phyloP scores from a whole-genome alignment of 805 yeast species.

The Starmerella floricola region DNA sequence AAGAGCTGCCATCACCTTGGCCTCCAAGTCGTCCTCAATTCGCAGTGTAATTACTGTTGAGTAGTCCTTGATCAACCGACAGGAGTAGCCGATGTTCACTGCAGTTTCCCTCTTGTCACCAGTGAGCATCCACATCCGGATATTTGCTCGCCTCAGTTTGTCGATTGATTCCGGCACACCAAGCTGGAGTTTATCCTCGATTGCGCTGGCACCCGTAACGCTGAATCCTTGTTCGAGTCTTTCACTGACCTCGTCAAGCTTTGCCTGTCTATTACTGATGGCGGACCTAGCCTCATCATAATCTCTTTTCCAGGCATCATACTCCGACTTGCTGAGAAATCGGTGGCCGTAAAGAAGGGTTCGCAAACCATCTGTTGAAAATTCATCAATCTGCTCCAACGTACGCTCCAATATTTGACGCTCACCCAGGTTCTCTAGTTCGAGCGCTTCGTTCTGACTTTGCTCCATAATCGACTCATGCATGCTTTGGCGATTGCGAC shows the following conservation, averaged over 20 bases:
- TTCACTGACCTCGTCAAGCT: constrained; percentile 63
- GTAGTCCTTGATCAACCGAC: constrained; percentile 83
- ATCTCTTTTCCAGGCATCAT: constrained; percentile 51
- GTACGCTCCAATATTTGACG: constrained; percentile 72
- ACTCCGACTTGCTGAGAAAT: constrained; percentile 51
- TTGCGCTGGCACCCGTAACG: constrained; percentile 86
- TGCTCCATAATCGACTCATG: background rate
- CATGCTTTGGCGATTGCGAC: background rate
- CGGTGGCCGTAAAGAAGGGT: constrained; percentile 74
- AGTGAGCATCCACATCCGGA: constrained; percentile 94
- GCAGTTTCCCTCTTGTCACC: constrained; percentile 99
- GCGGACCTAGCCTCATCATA: constrained; percentile 71
- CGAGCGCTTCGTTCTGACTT: background rate
- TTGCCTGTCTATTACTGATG: constrained; percentile 48
- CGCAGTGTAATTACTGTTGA: constrained; percentile 70
- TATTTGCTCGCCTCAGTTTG: constrained; percentile 82
- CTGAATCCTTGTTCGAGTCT: constrained; percentile 55
- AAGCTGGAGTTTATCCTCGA: constrained; percentile 88
- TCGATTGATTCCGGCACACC: constrained; percentile 97
- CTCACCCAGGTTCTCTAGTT: constrained; percentile 43
- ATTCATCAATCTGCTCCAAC: constrained; percentile 80
- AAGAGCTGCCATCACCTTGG: constrained; percentile 61
- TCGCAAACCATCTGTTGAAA: constrained; percentile 88
- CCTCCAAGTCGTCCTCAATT: constrained; percentile 45
- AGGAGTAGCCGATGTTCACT: constrained; percentile 89